Conservation (phyloP, 2,329 filamentous ascomycete genomes). For the Colletotrichum cuscutae region DNA sequence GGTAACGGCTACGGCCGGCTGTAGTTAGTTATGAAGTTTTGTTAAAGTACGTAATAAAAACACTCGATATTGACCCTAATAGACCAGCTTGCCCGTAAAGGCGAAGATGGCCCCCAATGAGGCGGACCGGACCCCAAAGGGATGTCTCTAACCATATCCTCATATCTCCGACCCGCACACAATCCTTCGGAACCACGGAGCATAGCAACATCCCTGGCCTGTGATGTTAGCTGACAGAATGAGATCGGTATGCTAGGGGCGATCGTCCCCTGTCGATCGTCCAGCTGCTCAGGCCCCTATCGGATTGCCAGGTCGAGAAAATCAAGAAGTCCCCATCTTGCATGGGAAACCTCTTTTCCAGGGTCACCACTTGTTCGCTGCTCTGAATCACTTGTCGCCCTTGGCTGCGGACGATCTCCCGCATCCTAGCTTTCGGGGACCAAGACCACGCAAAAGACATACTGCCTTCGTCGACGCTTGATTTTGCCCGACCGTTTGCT, state of each 20-base stretch:
- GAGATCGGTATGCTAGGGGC: constrained; percentile 24
- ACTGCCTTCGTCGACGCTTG: not conserved
- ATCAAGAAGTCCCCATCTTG: constrained; percentile 2
- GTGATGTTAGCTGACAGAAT: constrained; percentile 18
- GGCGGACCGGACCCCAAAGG: too few relatives aligned
- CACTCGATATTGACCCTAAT: too few relatives aligned
- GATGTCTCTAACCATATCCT: not conserved
- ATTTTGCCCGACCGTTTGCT: not conserved
- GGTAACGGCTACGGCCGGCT: too few relatives aligned
- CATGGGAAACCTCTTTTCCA: constrained; percentile 24
- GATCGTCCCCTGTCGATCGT: constrained; percentile 33
- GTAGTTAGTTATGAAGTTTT: too few relatives aligned
- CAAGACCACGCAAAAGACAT: not conserved
- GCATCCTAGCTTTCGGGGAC: constrained; percentile 1
- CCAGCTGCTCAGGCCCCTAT: not conserved
- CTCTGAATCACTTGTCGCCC: not conserved
- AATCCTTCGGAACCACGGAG: not conserved
- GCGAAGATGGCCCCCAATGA: too few relatives aligned
- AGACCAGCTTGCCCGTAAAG: too few relatives aligned
- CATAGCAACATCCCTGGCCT: constrained; percentile 6
- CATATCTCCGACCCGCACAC: constrained; percentile 2
- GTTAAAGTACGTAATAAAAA: too few relatives aligned
- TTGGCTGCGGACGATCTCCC: constrained; percentile 27
- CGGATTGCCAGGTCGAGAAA: constrained; percentile 17
- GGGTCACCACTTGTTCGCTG: constrained; percentile 1